These are phyloP conservation scores for Cavenderia fasciculata DNA, from an alignment of 78 protist species.

Conservation along the genomic window DNA sequence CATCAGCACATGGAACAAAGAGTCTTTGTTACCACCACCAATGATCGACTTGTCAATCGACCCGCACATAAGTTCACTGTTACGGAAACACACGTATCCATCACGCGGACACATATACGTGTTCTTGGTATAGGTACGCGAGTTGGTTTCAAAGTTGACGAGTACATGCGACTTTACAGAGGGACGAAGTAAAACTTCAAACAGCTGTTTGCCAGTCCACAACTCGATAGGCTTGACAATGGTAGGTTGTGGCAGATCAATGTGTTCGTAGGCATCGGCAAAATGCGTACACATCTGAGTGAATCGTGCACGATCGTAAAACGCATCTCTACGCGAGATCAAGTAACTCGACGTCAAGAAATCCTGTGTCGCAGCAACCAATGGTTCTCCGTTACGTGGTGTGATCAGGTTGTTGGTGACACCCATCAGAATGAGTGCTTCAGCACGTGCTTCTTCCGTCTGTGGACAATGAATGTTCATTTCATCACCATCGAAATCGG, in stretches of 20 bases:
- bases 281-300: constrained; percentile 69
- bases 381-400: constrained; percentile 98
- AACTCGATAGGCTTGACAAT: constrained; percentile 93
- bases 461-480: constrained; percentile 97
- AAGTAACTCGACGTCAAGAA: constrained; percentile 95
- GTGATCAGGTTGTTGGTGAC: constrained; percentile 94
- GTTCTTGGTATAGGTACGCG: constrained; percentile 70
- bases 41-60: constrained; percentile 90
- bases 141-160: constrained; percentile 83
- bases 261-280: constrained; percentile 75
- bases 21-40: constrained; percentile 90
- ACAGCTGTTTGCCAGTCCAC: constrained; percentile 99
- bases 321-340: constrained; percentile 91
- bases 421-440: constrained; percentile 78
- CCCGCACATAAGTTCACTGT: constrained; percentile 94
- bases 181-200: constrained; percentile 86
- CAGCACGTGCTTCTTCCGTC: constrained; percentile 98
- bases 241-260: constrained; percentile 94
- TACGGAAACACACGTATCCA: constrained; percentile 87
- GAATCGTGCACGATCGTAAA: constrained; percentile 87
- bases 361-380: constrained; percentile 99
- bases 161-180: constrained; percentile 8
- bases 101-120: constrained; percentile 92
- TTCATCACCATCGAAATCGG: constrained; percentile 99
- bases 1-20: constrained; percentile 91